Evolutionary conservation across 495 filamentous ascomycete genomes (phyloP), one percentile per base, ranked within the genome.

Genomic region (Hyaloscypha finlandica): DNA sequence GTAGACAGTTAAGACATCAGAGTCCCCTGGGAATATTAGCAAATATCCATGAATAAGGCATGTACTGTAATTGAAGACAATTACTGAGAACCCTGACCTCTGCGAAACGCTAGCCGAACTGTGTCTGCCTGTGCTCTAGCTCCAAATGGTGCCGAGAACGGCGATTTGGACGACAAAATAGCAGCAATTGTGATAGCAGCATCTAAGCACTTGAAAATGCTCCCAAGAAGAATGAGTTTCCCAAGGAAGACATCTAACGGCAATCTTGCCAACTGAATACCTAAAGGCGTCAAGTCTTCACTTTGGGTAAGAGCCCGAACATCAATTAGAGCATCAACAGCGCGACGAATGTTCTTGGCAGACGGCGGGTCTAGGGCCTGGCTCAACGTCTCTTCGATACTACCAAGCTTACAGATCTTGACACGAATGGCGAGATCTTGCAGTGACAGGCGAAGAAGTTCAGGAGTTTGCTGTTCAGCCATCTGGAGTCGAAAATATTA

Each of bases 381-480:
- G n/a, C 89, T 84, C 6, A 99, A 82, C 0, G 93, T 96, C 68
- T 93, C 85, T 72, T 97, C 94, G 59, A 98, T 94, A 57, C 89
- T 88, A 3, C 95, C 95, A 59, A 99, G 84, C 72, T 94, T 95
- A 79, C 93, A 99, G 42, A 96, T 95, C 78, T 99, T 99, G 68
- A 97, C 92, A n/a, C 95, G 88, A 68, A 99, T 89, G 9, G 94
- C 92, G 3, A 97, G 85, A 70, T 99, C 95, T 77, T 98, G 94
- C 11, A 99, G 79, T 0, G 93, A 97, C 6, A 99, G 83, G 3
- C 95, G 89, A 53, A 98, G 88, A 85, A 99, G 93, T 75, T 99
- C 95, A 0, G 95, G 95, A 0, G 90, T 96, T 80, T 98, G 95
- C 73, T 97, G 92, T 59, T 94, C 92, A 16, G 86, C 85, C 83